Evolutionary conservation across 2,329 filamentous ascomycete species (phyloP).

Genomic region (Sporothrix inflata): DNA sequence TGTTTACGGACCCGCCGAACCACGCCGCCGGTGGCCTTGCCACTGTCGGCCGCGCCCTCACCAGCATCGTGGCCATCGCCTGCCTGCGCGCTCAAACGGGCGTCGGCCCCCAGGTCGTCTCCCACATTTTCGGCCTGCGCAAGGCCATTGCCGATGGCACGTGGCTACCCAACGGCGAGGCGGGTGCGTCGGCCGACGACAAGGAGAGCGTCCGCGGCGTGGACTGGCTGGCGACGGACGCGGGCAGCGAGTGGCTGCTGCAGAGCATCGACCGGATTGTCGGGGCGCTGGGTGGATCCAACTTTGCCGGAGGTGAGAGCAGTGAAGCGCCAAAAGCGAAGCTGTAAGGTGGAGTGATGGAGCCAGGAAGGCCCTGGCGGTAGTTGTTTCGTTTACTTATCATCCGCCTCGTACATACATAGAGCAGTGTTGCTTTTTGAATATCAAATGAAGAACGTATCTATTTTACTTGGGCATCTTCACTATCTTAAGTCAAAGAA

Average conservation of each 20-base stretch:
- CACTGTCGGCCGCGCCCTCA: slow-evolving; percentile 70
- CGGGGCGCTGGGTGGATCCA: slow-evolving; percentile 42
- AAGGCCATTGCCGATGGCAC: slow-evolving; percentile 74
- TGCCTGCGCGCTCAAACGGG: slow-evolving; percentile 79
- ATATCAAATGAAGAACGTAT: not conserved
- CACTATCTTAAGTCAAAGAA: too few species aligned
- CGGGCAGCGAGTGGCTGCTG: slow-evolving; percentile 67
- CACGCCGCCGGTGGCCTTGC: slow-evolving; percentile 49
- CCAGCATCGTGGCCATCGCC: slow-evolving; percentile 72
- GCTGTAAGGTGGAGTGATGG: slow-evolving; percentile 24
- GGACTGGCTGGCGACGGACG: slow-evolving; percentile 65
- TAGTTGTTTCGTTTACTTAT: not conserved
- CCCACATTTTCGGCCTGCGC: slow-evolving; percentile 77
- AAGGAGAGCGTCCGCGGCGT: slow-evolving; percentile 52
- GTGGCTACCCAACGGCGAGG: slow-evolving; percentile 45
- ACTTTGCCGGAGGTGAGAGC: slow-evolving; percentile 26
- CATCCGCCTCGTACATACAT: not conserved
- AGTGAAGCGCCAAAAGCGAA: slow-evolving; percentile 24
- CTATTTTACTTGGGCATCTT: too few species aligned
- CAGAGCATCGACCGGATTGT: slow-evolving; percentile 65
- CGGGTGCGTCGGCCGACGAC: slow-evolving; percentile 31
- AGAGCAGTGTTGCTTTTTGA: not conserved
- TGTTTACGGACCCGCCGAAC: slow-evolving; percentile 69
- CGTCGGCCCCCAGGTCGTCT: slow-evolving; percentile 79
- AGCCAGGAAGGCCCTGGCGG: not conserved